phyloP scores from a whole-genome alignment of 805 yeast species.

The Candida xiaguanensis region DNA sequence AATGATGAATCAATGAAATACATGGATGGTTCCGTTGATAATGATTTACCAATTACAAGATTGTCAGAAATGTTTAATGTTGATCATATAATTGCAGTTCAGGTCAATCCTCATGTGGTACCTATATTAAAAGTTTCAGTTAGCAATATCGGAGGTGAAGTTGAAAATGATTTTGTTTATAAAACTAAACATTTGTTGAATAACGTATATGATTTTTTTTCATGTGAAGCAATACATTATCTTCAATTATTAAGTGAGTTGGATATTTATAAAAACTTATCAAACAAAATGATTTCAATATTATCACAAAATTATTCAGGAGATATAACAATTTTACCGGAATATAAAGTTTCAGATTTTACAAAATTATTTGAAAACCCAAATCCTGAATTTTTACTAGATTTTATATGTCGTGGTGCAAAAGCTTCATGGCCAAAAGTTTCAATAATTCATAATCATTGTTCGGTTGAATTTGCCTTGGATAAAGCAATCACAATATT shows the following conservation, averaged over 20 bases:
- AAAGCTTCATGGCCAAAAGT: constrained; percentile 92
- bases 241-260: constrained; percentile 69
- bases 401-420: constrained; percentile 77
- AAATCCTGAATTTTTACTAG: constrained; percentile 65
- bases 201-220: constrained; percentile 52
- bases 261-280: constrained; percentile 69
- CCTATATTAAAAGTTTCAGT: constrained; percentile 75
- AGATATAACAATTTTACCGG: constrained; percentile 89
- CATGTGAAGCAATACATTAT: constrained; percentile 75
- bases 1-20: constrained; percentile 69
- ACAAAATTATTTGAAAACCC: constrained; percentile 75
- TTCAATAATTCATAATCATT: constrained; percentile 80
- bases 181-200: constrained; percentile 50
- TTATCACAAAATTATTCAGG: constrained; percentile 88
- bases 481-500: constrained; percentile 73
- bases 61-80: constrained; percentile 96
- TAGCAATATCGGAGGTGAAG: constrained; percentile 65
- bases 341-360: constrained; percentile 56
- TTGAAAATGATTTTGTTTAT: constrained; percentile 54
- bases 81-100: constrained; percentile 95
- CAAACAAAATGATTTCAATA: constrained; percentile 71
- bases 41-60: constrained; percentile 87
- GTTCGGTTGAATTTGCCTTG: constrained; percentile 82
- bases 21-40: constrained; percentile 95
- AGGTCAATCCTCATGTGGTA: constrained; percentile 93